phyloP scores from a whole-genome alignment of 331 rosid genomes.

The Acacia concinna region DNA sequence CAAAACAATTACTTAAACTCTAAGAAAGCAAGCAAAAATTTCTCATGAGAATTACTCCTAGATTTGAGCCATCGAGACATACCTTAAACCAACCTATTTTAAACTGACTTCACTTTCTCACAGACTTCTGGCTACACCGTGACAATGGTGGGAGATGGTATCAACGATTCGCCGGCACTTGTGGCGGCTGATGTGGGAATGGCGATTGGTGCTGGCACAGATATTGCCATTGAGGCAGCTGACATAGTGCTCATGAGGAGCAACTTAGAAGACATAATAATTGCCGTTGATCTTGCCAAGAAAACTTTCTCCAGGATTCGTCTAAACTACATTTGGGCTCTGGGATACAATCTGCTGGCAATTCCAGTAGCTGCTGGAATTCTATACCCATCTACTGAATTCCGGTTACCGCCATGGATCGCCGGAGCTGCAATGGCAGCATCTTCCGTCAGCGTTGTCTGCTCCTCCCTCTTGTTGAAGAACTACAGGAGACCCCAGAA shows the following conservation, averaged over 20 bases:
- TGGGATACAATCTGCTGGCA: constrained; percentile 70
- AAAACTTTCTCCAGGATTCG: constrained; percentile 65
- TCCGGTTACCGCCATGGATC: constrained; percentile 77
- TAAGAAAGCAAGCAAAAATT: background rate
- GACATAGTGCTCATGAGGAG: constrained; percentile 81
- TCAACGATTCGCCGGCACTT: constrained; percentile 84
- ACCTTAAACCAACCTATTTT: background rate
- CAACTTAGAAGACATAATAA: constrained; percentile 76
- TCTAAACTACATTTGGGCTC: constrained; percentile 72
- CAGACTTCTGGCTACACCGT: constrained; percentile 55
- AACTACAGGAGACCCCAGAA: constrained; percentile 63
- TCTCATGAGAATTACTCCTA: background rate
- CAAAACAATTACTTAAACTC: no score
- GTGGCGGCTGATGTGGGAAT: constrained; percentile 88
- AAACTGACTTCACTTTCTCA: background rate
- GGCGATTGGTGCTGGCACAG: constrained; percentile 93
- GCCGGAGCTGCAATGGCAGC: constrained; percentile 97
- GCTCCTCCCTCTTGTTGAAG: constrained; percentile 67
- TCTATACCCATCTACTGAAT: constrained; percentile 60
- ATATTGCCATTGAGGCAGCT: constrained; percentile 89
- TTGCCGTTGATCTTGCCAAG: constrained; percentile 73
- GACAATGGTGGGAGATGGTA: constrained; percentile 90
- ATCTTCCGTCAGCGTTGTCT: constrained; percentile 80
- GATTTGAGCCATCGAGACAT: background rate
- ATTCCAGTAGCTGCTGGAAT: constrained; percentile 82